Percentiles rank a stretch among this genome's conserved stretches.
These are phyloP conservation scores for Torrubiella hemipterigena DNA, from an alignment of 2,329 filamentous ascomycete genomes.

Conservation along the genomic window DNA sequence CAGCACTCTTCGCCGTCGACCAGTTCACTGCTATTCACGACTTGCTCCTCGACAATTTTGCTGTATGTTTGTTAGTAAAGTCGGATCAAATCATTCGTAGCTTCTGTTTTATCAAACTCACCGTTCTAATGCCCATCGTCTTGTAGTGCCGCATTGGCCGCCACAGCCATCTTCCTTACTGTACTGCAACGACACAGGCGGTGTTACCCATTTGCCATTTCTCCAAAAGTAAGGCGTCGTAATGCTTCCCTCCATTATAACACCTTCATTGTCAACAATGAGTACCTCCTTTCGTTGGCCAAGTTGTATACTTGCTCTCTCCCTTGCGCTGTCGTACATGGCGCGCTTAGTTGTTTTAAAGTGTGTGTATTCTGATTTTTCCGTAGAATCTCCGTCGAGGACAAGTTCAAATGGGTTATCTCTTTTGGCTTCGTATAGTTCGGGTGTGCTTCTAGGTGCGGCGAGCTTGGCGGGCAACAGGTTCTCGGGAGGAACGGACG, in stretches of 20 bases:
- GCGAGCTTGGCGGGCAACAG: conserved; percentile 47
- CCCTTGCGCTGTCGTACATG: conserved; percentile 60
- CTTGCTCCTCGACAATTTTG: conserved; percentile 52
- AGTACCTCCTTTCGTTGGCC: conserved; percentile 58
- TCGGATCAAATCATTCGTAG: conserved; percentile 4
- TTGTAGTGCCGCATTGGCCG: conserved; percentile 71
- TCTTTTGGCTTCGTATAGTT: conserved; percentile 13
- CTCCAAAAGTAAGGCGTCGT: conserved; percentile 77
- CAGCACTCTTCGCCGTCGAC: conserved; percentile 67
- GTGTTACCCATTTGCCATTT: conserved; percentile 65
- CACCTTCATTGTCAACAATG: conserved; percentile 42
- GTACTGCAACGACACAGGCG: conserved; percentile 40
- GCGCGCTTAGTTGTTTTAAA: conserved; percentile 73
- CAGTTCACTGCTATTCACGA: conserved; percentile 47
- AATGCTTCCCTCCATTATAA: conserved; percentile 76
- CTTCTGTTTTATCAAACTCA: conserved; percentile 21
- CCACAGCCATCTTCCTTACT: conserved; percentile 41
- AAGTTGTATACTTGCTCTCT: conserved; percentile 41
- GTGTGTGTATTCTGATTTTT: conserved; percentile 55
- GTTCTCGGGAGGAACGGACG: conserved; percentile 30
- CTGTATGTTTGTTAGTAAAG: conserved; percentile 16
- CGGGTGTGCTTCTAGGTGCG: conserved; percentile 20
- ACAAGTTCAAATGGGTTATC: conserved; percentile 27
- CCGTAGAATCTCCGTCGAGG: conserved; percentile 28
- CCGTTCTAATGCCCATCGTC: conserved; percentile 70